Conservation (phyloP, 2,329 filamentous ascomycete species). For the Aspergillaceae sp. region DNA sequence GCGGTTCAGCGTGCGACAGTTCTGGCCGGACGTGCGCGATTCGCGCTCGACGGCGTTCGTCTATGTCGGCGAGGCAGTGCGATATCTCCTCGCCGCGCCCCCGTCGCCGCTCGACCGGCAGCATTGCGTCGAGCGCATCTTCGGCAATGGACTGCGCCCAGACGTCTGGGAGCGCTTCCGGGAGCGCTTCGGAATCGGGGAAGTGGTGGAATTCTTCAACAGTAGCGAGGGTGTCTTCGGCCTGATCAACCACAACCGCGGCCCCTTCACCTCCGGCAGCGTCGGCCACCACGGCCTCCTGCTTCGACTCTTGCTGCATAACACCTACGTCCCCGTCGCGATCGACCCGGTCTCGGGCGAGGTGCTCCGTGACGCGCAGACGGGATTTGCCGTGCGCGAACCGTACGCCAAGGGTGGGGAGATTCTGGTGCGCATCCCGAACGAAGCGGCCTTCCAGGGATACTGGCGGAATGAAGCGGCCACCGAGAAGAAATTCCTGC, state of each 20-base stretch:
- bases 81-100: constrained; percentile 63
- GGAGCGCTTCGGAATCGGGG: constrained; percentile 43
- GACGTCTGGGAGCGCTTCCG: constrained; percentile 47
- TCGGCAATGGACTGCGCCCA: constrained; percentile 41
- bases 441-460: constrained; percentile 54
- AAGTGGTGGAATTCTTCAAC: constrained; percentile 67
- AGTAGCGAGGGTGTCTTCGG: constrained; percentile 63
- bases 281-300: constrained; percentile 66
- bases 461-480: constrained; percentile 62
- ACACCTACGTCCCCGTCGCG: constrained; percentile 56
- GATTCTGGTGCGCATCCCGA: constrained; percentile 57
- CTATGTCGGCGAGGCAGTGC: constrained; percentile 69
- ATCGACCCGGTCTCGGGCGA: constrained; percentile 62
- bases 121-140: constrained; percentile 39
- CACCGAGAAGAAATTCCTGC: constrained; percentile 57
- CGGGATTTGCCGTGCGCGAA: constrained; percentile 57
- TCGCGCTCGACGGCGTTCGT: constrained; percentile 61
- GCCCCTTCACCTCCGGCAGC: constrained; percentile 54
- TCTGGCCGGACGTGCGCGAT: constrained; percentile 64
- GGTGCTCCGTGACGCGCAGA: constrained; percentile 56
- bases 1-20: constrained; percentile 57
- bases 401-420: constrained; percentile 64
- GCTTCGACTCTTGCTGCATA: constrained; percentile 43
- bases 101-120: constrained; percentile 37
- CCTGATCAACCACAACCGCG: constrained; percentile 51